Base-by-base conservation (phyloP, 805 yeast genomes). In the Blastobotrys chiropterorum region DNA sequence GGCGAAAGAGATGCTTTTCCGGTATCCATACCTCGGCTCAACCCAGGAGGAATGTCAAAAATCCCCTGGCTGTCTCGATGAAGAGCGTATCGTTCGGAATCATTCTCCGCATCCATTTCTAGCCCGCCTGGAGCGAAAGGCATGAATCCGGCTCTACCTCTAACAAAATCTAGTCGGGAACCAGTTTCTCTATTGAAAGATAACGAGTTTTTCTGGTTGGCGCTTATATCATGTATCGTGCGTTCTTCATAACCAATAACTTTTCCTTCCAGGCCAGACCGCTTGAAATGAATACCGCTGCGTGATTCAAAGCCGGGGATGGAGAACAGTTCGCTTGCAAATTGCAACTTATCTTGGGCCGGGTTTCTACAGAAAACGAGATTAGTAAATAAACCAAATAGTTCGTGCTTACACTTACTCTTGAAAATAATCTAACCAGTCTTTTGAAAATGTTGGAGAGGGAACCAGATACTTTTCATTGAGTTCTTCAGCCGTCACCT, bases 51-150 rank as follows among this genome's bases (percentile, higher is more conserved):
- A 1, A 80, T 67, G 65, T 88, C 95, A 62, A 84, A 86, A 38
- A 94, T 67, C 0, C 98, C 99, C 31, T 79, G 74, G 2, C 68
- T 70, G 61, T 86, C 92, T 61, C 83, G 77, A 60, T 85, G 94
- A 46, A 86, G 41, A 75, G 65, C 2, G 50, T 54, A 3, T 53
- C 59, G 19, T 19, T 26, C 38, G 7, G 34, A 38, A 2, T 51
- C 52, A 8, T 60, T 55, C 3, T 59, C 57, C 2, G 65, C 56
- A 15, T 61, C 60, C 8, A 57, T 63, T 3, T 59, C 42, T 11
- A 62, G 49, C 1, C 98, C 97, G 58, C 99, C 98, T 0, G 99
- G 99, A 53, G 85, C 83, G 64, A 94, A 94, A 0, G 99, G 99
- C 61, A 92, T 69, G 60, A 78, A 86, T 16, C 81, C 77, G 0